Percentiles rank a stretch among this genome's conserved stretches.
These are phyloP conservation scores for Lasiosphaeriaceae sp. DNA, from an alignment of 495 filamentous ascomycete species.

Conservation along the genomic window DNA sequence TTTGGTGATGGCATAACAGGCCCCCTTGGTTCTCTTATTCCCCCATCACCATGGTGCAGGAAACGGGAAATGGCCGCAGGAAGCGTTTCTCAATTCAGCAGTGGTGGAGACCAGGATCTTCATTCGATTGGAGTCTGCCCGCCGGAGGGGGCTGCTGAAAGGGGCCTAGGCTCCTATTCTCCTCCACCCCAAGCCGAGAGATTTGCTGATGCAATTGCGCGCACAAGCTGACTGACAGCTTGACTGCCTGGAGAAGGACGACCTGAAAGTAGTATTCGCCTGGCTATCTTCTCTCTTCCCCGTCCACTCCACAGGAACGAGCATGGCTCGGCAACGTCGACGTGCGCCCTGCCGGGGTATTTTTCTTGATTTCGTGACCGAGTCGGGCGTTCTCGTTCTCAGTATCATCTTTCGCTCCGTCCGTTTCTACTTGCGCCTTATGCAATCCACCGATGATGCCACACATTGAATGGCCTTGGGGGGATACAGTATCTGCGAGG, in stretches of 20 bases:
- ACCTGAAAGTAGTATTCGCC: background rate
- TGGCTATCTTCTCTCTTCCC: background rate
- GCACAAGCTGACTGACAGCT: slow-evolving; percentile 8
- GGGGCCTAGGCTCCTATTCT: slow-evolving; percentile 23
- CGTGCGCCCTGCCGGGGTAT: background rate
- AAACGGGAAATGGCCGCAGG: slow-evolving; percentile 22
- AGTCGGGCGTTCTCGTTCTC: too few relatives aligned
- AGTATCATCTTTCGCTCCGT: too few relatives aligned
- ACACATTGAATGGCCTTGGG: background rate
- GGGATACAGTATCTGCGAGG: background rate
- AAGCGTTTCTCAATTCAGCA: slow-evolving; percentile 22
- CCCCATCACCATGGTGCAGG: slow-evolving; percentile 12
- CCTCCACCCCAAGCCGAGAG: slow-evolving; percentile 18
- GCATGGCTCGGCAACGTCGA: too few relatives aligned
- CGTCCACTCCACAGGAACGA: background rate
- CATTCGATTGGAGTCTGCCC: slow-evolving; percentile 32
- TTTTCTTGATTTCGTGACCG: too few relatives aligned
- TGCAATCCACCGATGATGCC: too few relatives aligned
- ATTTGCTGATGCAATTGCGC: slow-evolving; percentile 7
- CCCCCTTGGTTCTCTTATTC: background rate
- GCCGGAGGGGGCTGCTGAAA: slow-evolving; percentile 38
- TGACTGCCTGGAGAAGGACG: background rate
- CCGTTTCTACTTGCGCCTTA: background rate
- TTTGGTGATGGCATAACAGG: slow-evolving; percentile 22
- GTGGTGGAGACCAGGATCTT: slow-evolving; percentile 35